Base-by-base conservation (phyloP, 164 flowering plant genomes). In the Cinnamomum micranthum region DNA sequence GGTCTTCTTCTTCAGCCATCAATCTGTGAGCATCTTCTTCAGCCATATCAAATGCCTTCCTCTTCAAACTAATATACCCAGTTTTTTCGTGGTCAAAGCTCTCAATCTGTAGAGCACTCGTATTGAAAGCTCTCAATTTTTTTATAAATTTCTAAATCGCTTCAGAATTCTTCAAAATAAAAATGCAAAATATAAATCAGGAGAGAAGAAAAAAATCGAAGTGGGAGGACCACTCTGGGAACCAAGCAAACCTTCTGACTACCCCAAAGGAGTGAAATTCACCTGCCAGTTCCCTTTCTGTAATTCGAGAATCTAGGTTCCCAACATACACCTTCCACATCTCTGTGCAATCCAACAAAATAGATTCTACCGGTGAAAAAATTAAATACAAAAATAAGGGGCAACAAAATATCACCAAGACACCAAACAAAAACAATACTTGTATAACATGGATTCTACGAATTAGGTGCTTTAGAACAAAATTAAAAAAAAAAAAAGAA, bases 311-410 rank as follows among this genome's bases (percentile, higher is more conserved):
- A 22, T 69, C 71, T 28, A 69, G 55, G 23, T 69, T 69, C 22
- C 71, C 71, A 69, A 69, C 71, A 69, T 69, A 69, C 11, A 69
- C 25, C 71, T 69, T 69, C 71, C 71, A 69, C 58, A 69, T 69
- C 55, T 47, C 71, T 69, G 13, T 15, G 2, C 50, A 67, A 27
- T 15, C 50, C 47, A 67, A 67, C 28, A 31, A 19, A 67, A 67
- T 11, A 11, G n/a, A 67, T 13, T 67, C 14, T 19, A 67, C 33
- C 13, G 12, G 31, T 67, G 15, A n/a, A 15, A 67, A 67, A 12
- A 67, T 10, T 22, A 22, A 64, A 19, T 6, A 10, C 4, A 64
- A 64, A 63, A 64, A 64, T n/a, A 64, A 64, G 27, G 66, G 67
- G 1, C 7, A 23, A 23, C 10, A 64, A 19, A 59, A 59, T 20